phyloP scores from a whole-genome alignment of 768 basidiomycete species.

The Collybia sp. region DNA sequence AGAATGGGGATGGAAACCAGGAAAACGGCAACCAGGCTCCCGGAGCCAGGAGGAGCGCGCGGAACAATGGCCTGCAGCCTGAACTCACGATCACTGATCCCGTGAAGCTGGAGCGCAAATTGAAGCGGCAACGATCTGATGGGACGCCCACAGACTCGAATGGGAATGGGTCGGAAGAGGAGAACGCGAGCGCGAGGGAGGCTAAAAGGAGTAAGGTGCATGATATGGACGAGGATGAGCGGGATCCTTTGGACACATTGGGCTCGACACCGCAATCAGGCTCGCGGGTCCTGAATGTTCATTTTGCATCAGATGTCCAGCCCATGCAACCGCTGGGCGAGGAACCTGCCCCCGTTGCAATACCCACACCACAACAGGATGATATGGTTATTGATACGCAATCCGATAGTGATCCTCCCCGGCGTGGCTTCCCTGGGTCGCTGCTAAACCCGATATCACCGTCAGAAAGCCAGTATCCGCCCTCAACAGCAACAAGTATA shows the following conservation, averaged over 20 bases:
- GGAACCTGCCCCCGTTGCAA: not conserved
- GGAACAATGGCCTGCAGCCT: slow-evolving; percentile 67
- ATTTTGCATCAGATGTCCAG: slow-evolving; percentile 42
- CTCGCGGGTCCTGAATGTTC: slow-evolving; percentile 32
- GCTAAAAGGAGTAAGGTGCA: slow-evolving; percentile 54
- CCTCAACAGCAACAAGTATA: slow-evolving; percentile 10
- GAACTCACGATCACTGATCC: slow-evolving; percentile 76
- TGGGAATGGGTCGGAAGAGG: slow-evolving; percentile 48
- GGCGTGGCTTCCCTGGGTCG: slow-evolving; percentile 42
- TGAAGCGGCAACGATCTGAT: slow-evolving; percentile 67
- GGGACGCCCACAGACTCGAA: slow-evolving; percentile 47
- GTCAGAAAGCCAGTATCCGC: slow-evolving; percentile 19
- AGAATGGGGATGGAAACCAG: slow-evolving; percentile 25
- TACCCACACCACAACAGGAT: slow-evolving; percentile 6
- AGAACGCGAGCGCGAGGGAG: slow-evolving; percentile 39
- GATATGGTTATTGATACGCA: slow-evolving; percentile 36
- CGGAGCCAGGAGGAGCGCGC: slow-evolving; percentile 63
- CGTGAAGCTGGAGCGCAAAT: slow-evolving; percentile 63
- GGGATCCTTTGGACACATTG: slow-evolving; percentile 42
- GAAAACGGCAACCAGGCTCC: slow-evolving; percentile 27
- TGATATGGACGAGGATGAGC: slow-evolving; percentile 41
- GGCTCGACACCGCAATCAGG: slow-evolving; percentile 23
- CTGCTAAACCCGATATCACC: slow-evolving; percentile 49
- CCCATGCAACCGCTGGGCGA: slow-evolving; percentile 8
- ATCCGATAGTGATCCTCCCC: slow-evolving; percentile 1